Conservation (phyloP, 108 stramenopile species). For the Stephanodiscus minutulus region DNA sequence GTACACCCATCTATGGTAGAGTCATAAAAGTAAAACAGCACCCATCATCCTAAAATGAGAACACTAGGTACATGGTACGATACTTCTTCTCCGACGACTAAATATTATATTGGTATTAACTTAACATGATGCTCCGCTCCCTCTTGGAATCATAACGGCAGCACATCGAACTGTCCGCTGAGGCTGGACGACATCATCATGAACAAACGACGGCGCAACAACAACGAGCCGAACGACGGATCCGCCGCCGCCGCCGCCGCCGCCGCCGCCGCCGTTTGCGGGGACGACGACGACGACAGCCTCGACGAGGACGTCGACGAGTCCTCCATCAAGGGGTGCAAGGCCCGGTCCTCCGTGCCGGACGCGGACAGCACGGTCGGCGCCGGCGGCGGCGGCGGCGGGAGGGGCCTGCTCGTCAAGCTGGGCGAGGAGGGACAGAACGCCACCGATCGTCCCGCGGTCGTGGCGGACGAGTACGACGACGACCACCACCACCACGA, state of each 20-base stretch:
- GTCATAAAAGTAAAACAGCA: too few species aligned
- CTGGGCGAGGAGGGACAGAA: background rate
- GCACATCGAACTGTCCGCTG: background rate
- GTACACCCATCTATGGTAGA: too few species aligned
- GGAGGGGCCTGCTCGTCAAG: background rate
- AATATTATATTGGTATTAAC: too few species aligned
- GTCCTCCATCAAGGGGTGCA: slow-evolving; percentile 7
- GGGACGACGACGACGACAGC: slow-evolving; percentile 1
- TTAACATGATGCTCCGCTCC: too few species aligned
- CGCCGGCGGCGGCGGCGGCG: background rate
- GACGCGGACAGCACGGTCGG: slow-evolving; percentile 14
- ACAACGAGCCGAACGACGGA: slow-evolving; percentile 8
- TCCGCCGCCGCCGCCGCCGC: background rate
- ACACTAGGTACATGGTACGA: too few species aligned
- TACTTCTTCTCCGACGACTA: too few species aligned
- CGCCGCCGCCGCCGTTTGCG: too few species aligned
- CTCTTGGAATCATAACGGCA: too few species aligned
- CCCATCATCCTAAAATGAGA: too few species aligned
- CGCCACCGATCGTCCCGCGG: too few species aligned
- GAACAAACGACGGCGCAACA: background rate
- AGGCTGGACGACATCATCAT: background rate
- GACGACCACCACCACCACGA: too few species aligned
- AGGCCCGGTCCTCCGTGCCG: slow-evolving; percentile 15
- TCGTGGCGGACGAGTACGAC: background rate
- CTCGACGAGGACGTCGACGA: slow-evolving; percentile 14